Conservation (phyloP, 2,329 filamentous ascomycete genomes). For the Pyrenophora teres region DNA sequence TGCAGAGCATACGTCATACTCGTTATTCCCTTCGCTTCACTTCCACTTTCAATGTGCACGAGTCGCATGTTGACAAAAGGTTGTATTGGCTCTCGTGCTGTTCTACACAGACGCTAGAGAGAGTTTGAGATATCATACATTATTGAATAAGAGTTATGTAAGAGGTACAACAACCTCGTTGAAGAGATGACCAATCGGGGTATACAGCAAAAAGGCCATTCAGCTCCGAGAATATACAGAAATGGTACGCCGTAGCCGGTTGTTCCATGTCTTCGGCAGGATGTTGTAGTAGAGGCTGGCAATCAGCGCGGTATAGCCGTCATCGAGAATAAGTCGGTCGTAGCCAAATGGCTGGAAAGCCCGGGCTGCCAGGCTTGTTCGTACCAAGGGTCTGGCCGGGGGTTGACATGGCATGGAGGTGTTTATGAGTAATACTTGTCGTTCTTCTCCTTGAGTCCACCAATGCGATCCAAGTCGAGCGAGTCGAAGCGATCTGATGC, state of each 20-base stretch:
- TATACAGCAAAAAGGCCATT: slow-evolving; percentile 28
- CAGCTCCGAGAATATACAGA: slow-evolving; percentile 48
- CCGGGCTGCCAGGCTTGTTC: slow-evolving; percentile 21
- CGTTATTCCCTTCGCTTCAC: background rate
- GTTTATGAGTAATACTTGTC: slow-evolving; percentile 52
- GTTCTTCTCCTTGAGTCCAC: slow-evolving; percentile 90
- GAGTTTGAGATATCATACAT: slow-evolving; percentile 47
- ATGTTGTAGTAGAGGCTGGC: slow-evolving; percentile 19
- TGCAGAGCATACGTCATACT: background rate
- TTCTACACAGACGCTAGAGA: slow-evolving; percentile 35
- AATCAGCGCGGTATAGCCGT: slow-evolving; percentile 40
- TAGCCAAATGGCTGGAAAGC: slow-evolving; percentile 44
- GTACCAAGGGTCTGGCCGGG: slow-evolving; percentile 23
- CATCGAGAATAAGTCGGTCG: slow-evolving; percentile 42
- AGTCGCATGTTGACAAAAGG: slow-evolving; percentile 20
- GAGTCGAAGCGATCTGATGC: slow-evolving; percentile 83
- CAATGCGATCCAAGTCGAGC: slow-evolving; percentile 91
- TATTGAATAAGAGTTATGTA: slow-evolving; percentile 50
- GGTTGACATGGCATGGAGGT: slow-evolving; percentile 9
- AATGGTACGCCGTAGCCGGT: slow-evolving; percentile 20
- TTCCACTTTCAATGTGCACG: background rate
- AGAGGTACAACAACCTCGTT: slow-evolving; percentile 44
- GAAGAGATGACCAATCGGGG: slow-evolving; percentile 33
- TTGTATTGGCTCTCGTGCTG: slow-evolving; percentile 46
- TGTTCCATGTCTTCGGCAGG: slow-evolving; percentile 21